Base-by-base conservation (phyloP, 2,329 filamentous ascomycete species). In the Ascochyta fabae region DNA sequence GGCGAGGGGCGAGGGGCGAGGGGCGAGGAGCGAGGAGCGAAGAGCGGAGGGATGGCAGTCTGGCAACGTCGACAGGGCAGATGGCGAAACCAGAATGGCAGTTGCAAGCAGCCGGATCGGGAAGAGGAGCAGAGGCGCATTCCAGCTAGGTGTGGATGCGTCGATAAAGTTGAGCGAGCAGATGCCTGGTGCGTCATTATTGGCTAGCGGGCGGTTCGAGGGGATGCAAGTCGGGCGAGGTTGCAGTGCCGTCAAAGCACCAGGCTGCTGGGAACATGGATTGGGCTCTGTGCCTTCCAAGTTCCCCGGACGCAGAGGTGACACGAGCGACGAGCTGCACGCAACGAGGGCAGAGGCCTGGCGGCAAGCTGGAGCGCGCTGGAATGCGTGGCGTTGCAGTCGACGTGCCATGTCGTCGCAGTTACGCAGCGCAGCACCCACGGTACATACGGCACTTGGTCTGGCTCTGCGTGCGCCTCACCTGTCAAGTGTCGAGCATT, bases 201-300 rank as follows among this genome's bases (percentile, higher is more conserved):
- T 55, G 43, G 47, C 33, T 47, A 43, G 56, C 35, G 31, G 48
- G 53, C 44, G 41, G 29, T 36, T 33, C 41, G 29, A 16, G 19
- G 33, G 38, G 38, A 44, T 56, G 60, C 56, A 58, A 53, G 35
- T 61, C 40, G 36, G 45, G 51, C 60, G 60, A 62, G 57, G 51
- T 48, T 34, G 52, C 49, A 49, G 43, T 46, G 43, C 44, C 38
- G 22, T 53, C 29, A 44, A 29, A 40, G 61, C 48, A 33, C 48
- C 40, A 38, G 39, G 54, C 48, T 48, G 40, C 45, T 48, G 49
- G 54, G 35, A 57, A 23, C 43, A 22, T 22, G 53, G 39, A 48
- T 46, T 40, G 44, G 38, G 54, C 42, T 35, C 50, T 45, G 48
- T 45, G 49, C 48, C 19, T 19, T 19, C 19, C 19, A 19, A 19